phyloP scores from a whole-genome alignment of 2,329 filamentous ascomycete species.

The Trichophyton simii region DNA sequence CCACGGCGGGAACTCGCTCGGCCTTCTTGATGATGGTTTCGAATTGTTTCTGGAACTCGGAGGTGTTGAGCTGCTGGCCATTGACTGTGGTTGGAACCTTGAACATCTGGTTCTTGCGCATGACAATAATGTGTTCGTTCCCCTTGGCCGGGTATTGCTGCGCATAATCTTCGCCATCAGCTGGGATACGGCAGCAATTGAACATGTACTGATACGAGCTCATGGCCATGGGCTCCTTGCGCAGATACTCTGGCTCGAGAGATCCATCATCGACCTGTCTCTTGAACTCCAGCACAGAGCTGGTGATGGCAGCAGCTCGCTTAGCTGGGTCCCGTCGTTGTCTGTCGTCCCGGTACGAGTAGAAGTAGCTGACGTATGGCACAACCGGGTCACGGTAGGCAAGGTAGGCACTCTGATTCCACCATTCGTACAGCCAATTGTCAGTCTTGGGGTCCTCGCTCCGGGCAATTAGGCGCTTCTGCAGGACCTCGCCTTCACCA shows the following conservation, averaged over 20 bases:
- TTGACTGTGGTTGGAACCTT: conserved; percentile 72
- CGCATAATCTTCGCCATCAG: conserved; percentile 67
- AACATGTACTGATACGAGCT: conserved; percentile 99
- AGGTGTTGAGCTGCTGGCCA: conserved; percentile 74
- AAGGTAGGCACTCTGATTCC: conserved; percentile 91
- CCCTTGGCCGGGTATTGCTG: conserved; percentile 63
- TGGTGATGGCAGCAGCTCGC: conserved; percentile 81
- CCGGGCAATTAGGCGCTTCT: conserved; percentile 72
- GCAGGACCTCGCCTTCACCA: conserved; percentile 66
- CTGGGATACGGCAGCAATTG: conserved; percentile 77
- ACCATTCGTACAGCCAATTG: conserved; percentile 98
- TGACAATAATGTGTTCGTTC: conserved; percentile 76
- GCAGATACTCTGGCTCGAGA: conserved; percentile 97
- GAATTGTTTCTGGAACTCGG: conserved; percentile 86
- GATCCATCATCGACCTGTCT: conserved; percentile 69
- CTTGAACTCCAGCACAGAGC: conserved; percentile 84
- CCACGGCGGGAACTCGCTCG: conserved; percentile 60
- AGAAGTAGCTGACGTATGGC: conserved; percentile 98
- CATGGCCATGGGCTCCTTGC: conserved; percentile 94
- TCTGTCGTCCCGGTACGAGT: conserved; percentile 91
- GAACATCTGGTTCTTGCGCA: conserved; percentile 97
- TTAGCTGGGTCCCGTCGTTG: conserved; percentile 76
- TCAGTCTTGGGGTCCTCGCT: conserved; percentile 66
- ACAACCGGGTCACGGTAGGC: conserved; percentile 89
- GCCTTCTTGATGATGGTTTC: conserved; percentile 68